phyloP scores from a whole-genome alignment of 2,329 filamentous ascomycete genomes.

The Diplodia sapinea region DNA sequence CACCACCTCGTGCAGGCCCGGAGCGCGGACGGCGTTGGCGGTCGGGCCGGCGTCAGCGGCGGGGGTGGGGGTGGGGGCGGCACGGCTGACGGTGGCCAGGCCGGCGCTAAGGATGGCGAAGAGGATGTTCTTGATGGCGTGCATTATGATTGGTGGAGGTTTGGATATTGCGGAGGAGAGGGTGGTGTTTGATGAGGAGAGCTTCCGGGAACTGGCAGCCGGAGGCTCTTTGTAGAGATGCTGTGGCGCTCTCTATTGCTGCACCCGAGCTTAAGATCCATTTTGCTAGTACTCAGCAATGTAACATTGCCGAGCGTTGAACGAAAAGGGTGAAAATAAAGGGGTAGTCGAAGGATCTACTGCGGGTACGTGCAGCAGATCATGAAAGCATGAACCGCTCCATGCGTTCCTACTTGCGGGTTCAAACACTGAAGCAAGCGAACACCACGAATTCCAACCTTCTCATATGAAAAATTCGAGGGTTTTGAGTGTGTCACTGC shows the following conservation, averaged over 20 bases:
- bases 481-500: too few relatives aligned
- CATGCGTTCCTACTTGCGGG: neutral
- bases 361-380: constrained; percentile 7
- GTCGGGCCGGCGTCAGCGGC: constrained; percentile 39
- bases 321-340: constrained; percentile 12
- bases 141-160: constrained; percentile 39
- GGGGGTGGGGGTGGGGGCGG: constrained; percentile 47
- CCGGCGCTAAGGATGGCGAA: constrained; percentile 60
- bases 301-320: neutral
- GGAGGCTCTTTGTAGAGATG: neutral
- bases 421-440: neutral
- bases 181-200: neutral
- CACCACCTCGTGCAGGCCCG: constrained; percentile 54
- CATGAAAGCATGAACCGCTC: constrained; percentile 1
- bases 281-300: neutral
- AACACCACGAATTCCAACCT: neutral
- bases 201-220: neutral
- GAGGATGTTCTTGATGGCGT: constrained; percentile 47
- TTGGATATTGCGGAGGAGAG: neutral
- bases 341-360: neutral
- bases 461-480: neutral
- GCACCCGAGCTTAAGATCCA: neutral
- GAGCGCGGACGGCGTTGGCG: constrained; percentile 63
- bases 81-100: constrained; percentile 53
- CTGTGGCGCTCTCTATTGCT: neutral